phyloP scores from a whole-genome alignment of 1,139 yeast genomes.

The Magnusiomyces tetraspermus region DNA sequence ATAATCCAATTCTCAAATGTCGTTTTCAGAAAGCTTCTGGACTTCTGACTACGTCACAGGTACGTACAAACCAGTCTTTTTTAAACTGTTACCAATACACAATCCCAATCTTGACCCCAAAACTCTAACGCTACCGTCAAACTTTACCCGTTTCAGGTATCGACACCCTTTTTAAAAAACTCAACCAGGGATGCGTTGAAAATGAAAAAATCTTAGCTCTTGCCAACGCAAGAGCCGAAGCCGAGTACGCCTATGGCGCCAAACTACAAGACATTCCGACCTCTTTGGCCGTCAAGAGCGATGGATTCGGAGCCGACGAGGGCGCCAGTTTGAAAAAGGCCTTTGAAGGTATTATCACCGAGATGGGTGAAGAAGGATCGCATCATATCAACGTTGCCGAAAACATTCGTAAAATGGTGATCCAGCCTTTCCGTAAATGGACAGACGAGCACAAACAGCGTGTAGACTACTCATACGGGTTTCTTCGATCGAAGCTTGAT shows the following conservation, averaged over 20 bases:
- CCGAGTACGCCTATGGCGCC: slow-evolving; percentile 59
- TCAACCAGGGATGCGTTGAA: slow-evolving; percentile 63
- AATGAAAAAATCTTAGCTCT: slow-evolving; percentile 59
- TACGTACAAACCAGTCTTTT: neutral
- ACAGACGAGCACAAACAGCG: slow-evolving; percentile 63
- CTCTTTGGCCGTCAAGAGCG: slow-evolving; percentile 34
- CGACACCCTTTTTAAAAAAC: slow-evolving; percentile 51
- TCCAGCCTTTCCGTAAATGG: slow-evolving; percentile 71
- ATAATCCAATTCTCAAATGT: slow-evolving; percentile 1
- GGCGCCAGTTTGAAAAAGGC: slow-evolving; percentile 50
- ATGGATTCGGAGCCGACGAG: slow-evolving; percentile 39
- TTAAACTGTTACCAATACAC: neutral
- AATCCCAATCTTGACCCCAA: neutral
- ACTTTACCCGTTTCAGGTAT: slow-evolving; percentile 36
- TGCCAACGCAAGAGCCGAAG: slow-evolving; percentile 64
- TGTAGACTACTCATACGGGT: slow-evolving; percentile 52
- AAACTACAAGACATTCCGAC: slow-evolving; percentile 40
- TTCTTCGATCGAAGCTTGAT: slow-evolving; percentile 43
- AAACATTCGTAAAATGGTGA: slow-evolving; percentile 51
- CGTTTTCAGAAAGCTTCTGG: slow-evolving; percentile 23
- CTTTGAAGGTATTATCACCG: slow-evolving; percentile 47
- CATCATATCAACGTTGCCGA: slow-evolving; percentile 59
- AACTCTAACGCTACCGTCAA: neutral
- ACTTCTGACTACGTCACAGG: slow-evolving; percentile 19
- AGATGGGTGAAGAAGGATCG: slow-evolving; percentile 57